These are phyloP conservation scores for Tetragonia tetragonoides DNA, from an alignment of 148 eudicot genomes.

Conservation along the genomic window DNA sequence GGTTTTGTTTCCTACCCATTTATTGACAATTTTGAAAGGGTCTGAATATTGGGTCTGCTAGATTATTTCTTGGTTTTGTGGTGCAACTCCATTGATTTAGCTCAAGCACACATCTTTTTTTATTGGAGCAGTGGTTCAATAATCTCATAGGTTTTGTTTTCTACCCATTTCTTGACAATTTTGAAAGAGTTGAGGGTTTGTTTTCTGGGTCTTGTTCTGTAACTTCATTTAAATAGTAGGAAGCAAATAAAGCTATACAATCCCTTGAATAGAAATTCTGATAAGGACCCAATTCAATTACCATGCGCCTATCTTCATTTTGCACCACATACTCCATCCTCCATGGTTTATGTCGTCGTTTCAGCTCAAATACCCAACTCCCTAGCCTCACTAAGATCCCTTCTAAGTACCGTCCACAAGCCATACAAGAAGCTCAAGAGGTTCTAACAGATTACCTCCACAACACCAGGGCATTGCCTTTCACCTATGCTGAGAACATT, in stretches of 20 bases:
- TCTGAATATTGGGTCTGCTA: no score
- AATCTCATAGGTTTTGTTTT: no score
- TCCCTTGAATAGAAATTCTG: not conserved
- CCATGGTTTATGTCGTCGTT: slow-evolving; percentile 19
- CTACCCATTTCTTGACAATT: no score
- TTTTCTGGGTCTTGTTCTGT: not conserved
- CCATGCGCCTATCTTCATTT: slow-evolving; percentile 22
- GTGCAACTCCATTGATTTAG: no score
- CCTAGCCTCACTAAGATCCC: slow-evolving; percentile 46
- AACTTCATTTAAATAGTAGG: not conserved
- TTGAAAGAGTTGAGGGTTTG: not conserved
- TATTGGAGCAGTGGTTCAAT: no score
- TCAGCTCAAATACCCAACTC: slow-evolving; percentile 27
- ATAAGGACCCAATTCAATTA: slow-evolving; percentile 1
- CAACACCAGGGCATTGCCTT: slow-evolving; percentile 50
- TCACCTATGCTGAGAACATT: slow-evolving; percentile 56
- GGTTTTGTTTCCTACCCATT: no score
- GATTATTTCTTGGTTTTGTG: no score
- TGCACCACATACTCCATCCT: slow-evolving; percentile 3
- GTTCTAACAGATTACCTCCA: slow-evolving; percentile 70
- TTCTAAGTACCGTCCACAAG: slow-evolving; percentile 33
- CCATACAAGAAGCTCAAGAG: slow-evolving; percentile 42
- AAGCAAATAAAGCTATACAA: not conserved
- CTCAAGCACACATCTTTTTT: no score
- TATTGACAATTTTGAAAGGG: no score